phyloP scores from a whole-genome alignment of 2,329 filamentous ascomycete species.

The Allantophomopsis lycopodina region DNA sequence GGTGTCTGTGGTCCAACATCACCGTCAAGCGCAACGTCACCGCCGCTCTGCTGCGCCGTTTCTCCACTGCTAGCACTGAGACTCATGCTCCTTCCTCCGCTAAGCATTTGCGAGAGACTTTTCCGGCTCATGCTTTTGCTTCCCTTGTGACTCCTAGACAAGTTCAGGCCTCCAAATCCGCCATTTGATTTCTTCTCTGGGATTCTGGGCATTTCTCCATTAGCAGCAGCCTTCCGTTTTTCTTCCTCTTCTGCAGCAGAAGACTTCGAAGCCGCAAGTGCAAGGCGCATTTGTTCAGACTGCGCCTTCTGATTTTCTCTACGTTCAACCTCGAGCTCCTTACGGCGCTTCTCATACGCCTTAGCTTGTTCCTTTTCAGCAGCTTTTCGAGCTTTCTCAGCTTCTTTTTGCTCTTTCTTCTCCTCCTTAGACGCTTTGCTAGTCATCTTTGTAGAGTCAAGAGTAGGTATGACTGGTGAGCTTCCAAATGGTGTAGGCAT shows the following conservation, averaged over 20 bases:
- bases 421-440: conserved; percentile 38
- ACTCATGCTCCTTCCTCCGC: too few species aligned
- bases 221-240: conserved; percentile 25
- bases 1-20: conserved; percentile 12
- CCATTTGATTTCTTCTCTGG: conserved; percentile 21
- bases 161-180: conserved; percentile 29
- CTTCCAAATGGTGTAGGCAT: conserved; percentile 17
- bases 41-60: not conserved
- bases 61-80: too few species aligned
- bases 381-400: conserved; percentile 25
- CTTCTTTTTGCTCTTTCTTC: conserved; percentile 49
- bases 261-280: conserved; percentile 38
- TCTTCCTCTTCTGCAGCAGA: conserved; percentile 41
- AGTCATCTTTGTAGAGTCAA: conserved; percentile 8
- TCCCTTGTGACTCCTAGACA: conserved; percentile 40
- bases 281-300: conserved; percentile 43
- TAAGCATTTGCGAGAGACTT: conserved; percentile 16
- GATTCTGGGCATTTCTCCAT: not conserved
- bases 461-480: conserved; percentile 12
- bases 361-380: conserved; percentile 25
- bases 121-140: conserved; percentile 71
- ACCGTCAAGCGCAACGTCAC: conserved; percentile 12
- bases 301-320: conserved; percentile 29
- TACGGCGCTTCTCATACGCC: conserved; percentile 26
- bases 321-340: conserved; percentile 14